phyloP scores from a whole-genome alignment of 345 rosid species.

The Dimocarpus longan region DNA sequence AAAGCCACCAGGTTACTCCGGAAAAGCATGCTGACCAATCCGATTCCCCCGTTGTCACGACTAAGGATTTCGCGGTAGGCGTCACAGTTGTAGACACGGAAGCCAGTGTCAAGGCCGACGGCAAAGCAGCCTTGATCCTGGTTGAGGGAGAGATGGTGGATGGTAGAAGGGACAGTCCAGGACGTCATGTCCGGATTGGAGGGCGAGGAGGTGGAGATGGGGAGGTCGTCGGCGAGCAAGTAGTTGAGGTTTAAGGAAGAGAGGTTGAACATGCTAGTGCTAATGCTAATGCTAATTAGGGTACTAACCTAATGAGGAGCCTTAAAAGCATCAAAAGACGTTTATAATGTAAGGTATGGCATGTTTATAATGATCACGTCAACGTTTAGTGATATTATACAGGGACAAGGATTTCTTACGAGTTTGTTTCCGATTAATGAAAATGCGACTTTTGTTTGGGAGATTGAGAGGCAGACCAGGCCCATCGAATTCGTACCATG shows the following conservation, averaged over 20 bases:
- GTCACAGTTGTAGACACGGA: slow-evolving; percentile 77
- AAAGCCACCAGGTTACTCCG: slow-evolving; percentile 74
- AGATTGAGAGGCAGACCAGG: too few species aligned
- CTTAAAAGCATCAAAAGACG: too few species aligned
- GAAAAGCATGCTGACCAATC: slow-evolving; percentile 79
- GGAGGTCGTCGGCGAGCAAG: background rate
- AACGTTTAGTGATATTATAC: too few species aligned
- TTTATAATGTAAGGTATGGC: too few species aligned
- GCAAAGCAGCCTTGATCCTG: slow-evolving; percentile 91
- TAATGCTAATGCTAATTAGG: background rate
- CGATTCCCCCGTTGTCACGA: slow-evolving; percentile 79
- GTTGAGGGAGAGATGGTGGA: slow-evolving; percentile 60
- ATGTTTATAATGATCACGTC: too few species aligned
- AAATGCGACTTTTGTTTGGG: too few species aligned
- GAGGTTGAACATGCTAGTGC: background rate
- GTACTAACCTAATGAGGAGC: too few species aligned
- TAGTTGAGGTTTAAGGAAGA: background rate
- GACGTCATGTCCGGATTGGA: slow-evolving; percentile 24
- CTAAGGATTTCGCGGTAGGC: slow-evolving; percentile 70
- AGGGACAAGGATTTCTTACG: too few species aligned
- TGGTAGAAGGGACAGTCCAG: slow-evolving; percentile 28
- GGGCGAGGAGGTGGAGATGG: slow-evolving; percentile 8
- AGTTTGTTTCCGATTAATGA: too few species aligned
- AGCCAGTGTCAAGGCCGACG: slow-evolving; percentile 79
- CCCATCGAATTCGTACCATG: too few species aligned